Evolutionary conservation across 73 alveolate genomes (phyloP).

Genomic region (Paramecium biaurelia): DNA sequence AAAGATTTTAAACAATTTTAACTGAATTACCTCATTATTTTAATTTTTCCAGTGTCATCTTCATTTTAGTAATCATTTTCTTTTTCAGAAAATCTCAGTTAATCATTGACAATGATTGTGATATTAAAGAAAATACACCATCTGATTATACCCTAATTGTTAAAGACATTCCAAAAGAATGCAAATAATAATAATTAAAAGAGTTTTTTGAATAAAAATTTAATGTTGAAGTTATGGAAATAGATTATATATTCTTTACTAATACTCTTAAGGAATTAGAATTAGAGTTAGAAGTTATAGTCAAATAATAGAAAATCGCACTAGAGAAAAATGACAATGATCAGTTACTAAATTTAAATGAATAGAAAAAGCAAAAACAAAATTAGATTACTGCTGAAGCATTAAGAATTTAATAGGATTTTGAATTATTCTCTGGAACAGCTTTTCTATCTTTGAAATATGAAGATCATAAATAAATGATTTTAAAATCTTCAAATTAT

Average conservation of each 20-base stretch:
- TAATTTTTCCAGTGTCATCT: constrained; percentile 52
- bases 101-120: constrained; percentile 57
- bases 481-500: constrained; percentile 30
- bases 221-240: not conserved
- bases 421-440: constrained; percentile 1
- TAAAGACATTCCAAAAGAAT: not conserved
- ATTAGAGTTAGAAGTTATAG: not conserved
- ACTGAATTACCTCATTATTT: constrained; percentile 15
- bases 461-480: constrained; percentile 38
- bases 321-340: not conserved
- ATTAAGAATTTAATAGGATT: not conserved
- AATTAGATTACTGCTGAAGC: not conserved
- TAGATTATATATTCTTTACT: constrained; percentile 39
- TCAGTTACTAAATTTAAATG: not conserved
- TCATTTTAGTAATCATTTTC: constrained; percentile 31
- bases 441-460: constrained; percentile 54
- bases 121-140: constrained; percentile 65
- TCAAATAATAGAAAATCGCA: not conserved
- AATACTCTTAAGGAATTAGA: not conserved
- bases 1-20: constrained; percentile 12
- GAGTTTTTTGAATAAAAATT: not conserved
- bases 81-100: constrained; percentile 49
- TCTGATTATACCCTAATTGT: constrained; percentile 68
- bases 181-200: not conserved
- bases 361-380: not conserved